Base-by-base conservation (phyloP, 2,329 filamentous ascomycete genomes). In the Fusarium nelsonii region DNA sequence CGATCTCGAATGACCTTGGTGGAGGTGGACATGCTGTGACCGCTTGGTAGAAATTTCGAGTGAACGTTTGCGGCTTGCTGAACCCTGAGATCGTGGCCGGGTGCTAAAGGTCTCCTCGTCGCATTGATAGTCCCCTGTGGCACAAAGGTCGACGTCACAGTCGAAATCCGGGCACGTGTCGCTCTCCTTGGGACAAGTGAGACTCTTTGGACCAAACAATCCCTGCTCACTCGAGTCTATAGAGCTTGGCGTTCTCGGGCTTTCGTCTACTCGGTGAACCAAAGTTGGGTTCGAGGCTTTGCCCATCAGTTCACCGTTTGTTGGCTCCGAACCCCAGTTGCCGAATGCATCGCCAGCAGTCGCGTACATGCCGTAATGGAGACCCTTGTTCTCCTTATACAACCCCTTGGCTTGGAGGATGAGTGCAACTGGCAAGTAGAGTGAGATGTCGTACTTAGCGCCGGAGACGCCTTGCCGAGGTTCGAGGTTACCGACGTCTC, bases 61-160 rank as follows among this genome's bases (percentile, higher is more conserved):
- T 46, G 43, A 46, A 46, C 49, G 49, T 39, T 40, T 53, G 36
- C 28, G 33, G 34, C 28, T 53, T 44, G 51, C 37, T 45, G 26
- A 44, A 32, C 39, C 28, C 36, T 43, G 49, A 53, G 49, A 53
- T 46, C 26, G 49, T 32, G 49, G 34, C 36, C 36, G 33, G 36
- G 3, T 53, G 23, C 34, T 44, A 41, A 44, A 33, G 37, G 14
- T 36, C 26, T 55, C 16, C 3, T 55, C 39, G 20, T 45, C 18
- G 41, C 51, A 45, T 30, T 30, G 7, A 34, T 44, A 55, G 28
- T 55, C 51, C 32, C 51, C 40, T 26, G 40, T 55, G 37, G 40
- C 41, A 41, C 51, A 55, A 20, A 45, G 51, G 40, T 55, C 41
- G 20, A 44, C 39, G 39, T 55, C 51, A 37, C 41, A 55, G 33